Conservation (phyloP, 2,329 filamentous ascomycete genomes). For the Xylaria sp. region DNA sequence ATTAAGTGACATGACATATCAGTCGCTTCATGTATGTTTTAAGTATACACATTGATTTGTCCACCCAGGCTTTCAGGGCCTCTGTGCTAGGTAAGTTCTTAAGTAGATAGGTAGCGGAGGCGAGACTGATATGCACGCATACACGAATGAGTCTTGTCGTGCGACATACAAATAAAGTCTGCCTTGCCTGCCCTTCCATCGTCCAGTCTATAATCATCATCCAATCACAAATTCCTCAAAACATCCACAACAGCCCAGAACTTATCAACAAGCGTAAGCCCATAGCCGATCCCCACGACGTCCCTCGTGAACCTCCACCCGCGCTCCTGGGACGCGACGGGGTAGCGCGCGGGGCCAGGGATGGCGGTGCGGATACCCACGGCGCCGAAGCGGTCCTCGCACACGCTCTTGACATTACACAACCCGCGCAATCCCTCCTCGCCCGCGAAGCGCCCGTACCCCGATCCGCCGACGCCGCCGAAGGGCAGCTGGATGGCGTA, state of each 20-base stretch:
- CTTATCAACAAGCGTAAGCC: conserved; percentile 54
- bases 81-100: no score
- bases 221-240: conserved; percentile 52
- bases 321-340: conserved; percentile 71
- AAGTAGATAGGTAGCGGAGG: no score
- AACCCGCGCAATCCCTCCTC: conserved; percentile 86
- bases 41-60: no score
- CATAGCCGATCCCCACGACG: conserved; percentile 71
- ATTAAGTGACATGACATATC: conserved; percentile 1
- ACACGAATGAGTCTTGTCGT: not conserved
- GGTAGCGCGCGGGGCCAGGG: conserved; percentile 83
- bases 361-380: conserved; percentile 78
- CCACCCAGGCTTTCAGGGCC: no score
- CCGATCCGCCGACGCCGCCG: conserved; percentile 88
- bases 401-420: conserved; percentile 89
- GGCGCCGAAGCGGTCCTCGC: conserved; percentile 75
- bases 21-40: not conserved
- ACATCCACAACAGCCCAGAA: conserved; percentile 55
- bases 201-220: not conserved
- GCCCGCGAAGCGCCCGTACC: conserved; percentile 92
- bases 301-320: conserved; percentile 74
- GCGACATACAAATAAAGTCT: not conserved
- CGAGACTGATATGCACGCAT: not conserved
- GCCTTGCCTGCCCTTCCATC: no score
- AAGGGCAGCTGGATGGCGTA: conserved; percentile 97